Evolutionary conservation across 331 rosid species (phyloP).

Genomic region (Quercus phellos): DNA sequence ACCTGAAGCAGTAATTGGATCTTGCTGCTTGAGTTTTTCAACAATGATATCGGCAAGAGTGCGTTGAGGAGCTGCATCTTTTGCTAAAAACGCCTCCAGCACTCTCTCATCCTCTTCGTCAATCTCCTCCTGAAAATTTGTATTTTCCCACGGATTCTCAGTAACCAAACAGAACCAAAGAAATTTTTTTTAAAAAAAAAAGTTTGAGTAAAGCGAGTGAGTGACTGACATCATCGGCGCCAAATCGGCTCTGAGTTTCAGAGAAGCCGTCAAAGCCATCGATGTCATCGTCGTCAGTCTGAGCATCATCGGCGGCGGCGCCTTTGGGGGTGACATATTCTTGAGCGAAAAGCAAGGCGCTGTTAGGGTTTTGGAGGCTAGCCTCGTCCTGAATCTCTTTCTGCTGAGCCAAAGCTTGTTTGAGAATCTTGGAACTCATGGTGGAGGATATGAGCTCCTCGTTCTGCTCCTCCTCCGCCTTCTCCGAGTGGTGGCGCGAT

Average conservation of each 20-base stretch:
- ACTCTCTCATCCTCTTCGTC: constrained; percentile 61
- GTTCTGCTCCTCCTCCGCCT: no score
- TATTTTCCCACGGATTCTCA: neutral
- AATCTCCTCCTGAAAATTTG: constrained; percentile 43
- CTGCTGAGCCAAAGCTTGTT: constrained; percentile 48
- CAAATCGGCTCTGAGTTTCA: constrained; percentile 46
- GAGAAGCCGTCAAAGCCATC: constrained; percentile 55
- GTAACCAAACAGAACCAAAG: neutral
- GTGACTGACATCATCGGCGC: constrained; percentile 21
- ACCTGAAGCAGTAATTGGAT: constrained; percentile 51
- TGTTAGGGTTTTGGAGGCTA: constrained; percentile 17
- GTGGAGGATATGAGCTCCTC: constrained; percentile 47
- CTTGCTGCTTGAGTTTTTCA: constrained; percentile 61
- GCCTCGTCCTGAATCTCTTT: constrained; percentile 36
- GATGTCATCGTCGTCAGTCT: constrained; percentile 27
- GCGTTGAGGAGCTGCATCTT: constrained; percentile 35
- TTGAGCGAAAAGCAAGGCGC: constrained; percentile 28
- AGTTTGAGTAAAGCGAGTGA: no score
- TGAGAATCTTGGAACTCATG: constrained; percentile 73
- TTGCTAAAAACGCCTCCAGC: constrained; percentile 51
- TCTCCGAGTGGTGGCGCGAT: constrained; percentile 43
- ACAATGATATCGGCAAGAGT: constrained; percentile 70
- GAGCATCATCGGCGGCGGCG: constrained; percentile 13
- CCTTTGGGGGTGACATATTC: constrained; percentile 5
- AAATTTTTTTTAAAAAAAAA: neutral